Base-by-base conservation (phyloP, 306 rosid species). In the Prunus kanzakura region DNA sequence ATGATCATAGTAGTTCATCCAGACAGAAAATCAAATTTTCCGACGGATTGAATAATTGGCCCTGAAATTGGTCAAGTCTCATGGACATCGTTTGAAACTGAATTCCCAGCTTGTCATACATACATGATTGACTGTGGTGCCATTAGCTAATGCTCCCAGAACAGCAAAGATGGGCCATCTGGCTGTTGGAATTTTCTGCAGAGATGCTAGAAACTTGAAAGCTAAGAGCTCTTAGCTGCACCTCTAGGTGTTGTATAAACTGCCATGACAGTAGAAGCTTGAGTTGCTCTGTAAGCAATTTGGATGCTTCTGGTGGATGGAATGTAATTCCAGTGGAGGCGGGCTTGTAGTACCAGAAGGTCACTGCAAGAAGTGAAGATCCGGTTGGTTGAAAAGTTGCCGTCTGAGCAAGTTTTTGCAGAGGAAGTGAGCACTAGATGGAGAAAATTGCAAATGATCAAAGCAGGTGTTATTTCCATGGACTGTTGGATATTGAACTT, bases 131-230 rank as follows among this genome's bases (percentile, higher is more conserved):
- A 67, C 32, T 1, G 71, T 22, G 13, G 82, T 67, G 29, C 52
- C 65, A 4, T 61, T 73, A 16, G 66, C 54, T n/a, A 82, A 61
- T 46, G 81, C 74, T 4, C 84, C 81, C 16, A 81, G 62, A 45
- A 76, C 64, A 55, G 69, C 81, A 32, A 81, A 76, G 61, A 81
- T 75, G 16, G 73, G 73, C 71, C 68, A 75, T 79, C 57, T 75
- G 65, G 50, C 22, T 16, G 12, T 75, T 58, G 67, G 78, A 46
- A 78, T 79, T 71, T 49, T 63, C 58, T 22, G 74, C 76, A 2
- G 84, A 80, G 22, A 67, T 45, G 64, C 67, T 79, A 15, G 84
- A 76, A 68, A 69, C 77, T 32, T n/a, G 64, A 45, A 60, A 60
- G 69, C 84, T 70, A 22, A 82, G 61, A 54, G 79, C 27, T 62